Evolutionary conservation across 805 yeast species (phyloP), one percentile per base, ranked within the genome.

Genomic region (Lipomyces japonicus): DNA sequence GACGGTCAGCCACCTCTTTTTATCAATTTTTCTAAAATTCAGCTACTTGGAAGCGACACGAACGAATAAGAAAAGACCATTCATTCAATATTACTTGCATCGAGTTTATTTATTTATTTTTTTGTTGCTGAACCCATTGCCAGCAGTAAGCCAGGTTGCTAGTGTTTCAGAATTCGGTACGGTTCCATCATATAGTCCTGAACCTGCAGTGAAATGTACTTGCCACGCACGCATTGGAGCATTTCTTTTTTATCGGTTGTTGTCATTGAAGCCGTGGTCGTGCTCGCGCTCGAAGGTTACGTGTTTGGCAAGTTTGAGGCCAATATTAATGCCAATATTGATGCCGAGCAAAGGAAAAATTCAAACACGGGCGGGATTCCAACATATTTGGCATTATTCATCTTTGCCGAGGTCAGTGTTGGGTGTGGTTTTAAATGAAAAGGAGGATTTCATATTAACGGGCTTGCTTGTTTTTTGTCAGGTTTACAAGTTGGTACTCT

Each of bases 341-440:
- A 38, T 28, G 21, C 36, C 19, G 44, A 39, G 19, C 49, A 44
- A 32, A 55, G 58, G 4, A 26, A 39, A 28, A 36, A 54, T 3
- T 52, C 67, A 1, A 60, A 61, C 24, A 49, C 64, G 1, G 58
- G 63, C 21, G 59, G 69, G 4, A 63, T 66, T 39, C 68, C 68
- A 7, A 73, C 75, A 18, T 75, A 68, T 57, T 61, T 76, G 48
- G 75, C 79, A 1, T 63, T 75, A n/a, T 75, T 74, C 58, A 71
- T 74, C 31, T 75, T 76, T 58, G 76, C 77, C 3, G 72, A 43
- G 35, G 58, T 67, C 12, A 26, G 43, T n/a, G 14, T 10, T 12
- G 10, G 35, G 10, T 37, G 43, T n/a, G 31, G 16, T 10, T 10
- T 40, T 10, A 9, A 42, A 9, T 10, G 34, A 42, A 36, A 42